Percentiles rank a stretch among this genome's conserved stretches.
Evolutionary conservation across 2,329 filamentous ascomycete genomes (phyloP).

Genomic region (Fusarium pseudocircinatum): DNA sequence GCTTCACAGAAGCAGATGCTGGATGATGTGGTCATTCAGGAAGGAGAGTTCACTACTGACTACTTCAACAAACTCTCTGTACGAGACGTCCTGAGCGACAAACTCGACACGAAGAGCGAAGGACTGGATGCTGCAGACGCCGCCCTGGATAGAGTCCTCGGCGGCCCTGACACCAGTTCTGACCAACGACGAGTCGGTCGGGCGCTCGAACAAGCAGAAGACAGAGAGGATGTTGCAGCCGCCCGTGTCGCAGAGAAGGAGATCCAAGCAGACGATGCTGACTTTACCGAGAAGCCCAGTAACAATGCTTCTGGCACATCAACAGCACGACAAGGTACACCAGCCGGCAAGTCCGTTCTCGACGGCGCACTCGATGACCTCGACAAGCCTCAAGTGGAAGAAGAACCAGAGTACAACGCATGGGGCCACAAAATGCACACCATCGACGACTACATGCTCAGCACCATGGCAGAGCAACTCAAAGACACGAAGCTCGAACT

Average conservation of each 20-base stretch:
- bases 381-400: constrained; percentile 47
- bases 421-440: constrained; percentile 67
- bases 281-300: constrained; percentile 76
- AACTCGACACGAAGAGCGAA: constrained; percentile 58
- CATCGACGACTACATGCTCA: constrained; percentile 81
- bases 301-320: constrained; percentile 58
- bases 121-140: constrained; percentile 78
- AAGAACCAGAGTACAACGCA: constrained; percentile 64
- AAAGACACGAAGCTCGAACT: constrained; percentile 69
- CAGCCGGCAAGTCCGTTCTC: constrained; percentile 51
- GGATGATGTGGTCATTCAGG: constrained; percentile 97
- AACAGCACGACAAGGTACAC: constrained; percentile 62
- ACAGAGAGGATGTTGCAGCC: constrained; percentile 89
- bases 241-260: constrained; percentile 90
- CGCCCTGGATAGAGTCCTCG: constrained; percentile 87
- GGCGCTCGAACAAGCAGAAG: constrained; percentile 89
- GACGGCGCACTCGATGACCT: constrained; percentile 46
- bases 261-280: constrained; percentile 84
- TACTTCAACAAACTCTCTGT: constrained; percentile 86
- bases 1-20: constrained; percentile 98
- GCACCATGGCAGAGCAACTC: constrained; percentile 71
- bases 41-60: constrained; percentile 97
- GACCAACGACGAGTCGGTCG: constrained; percentile 72
- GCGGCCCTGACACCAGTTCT: constrained; percentile 68
- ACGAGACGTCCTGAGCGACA: constrained; percentile 72